phyloP scores from a whole-genome alignment of 345 rosid genomes.

The Citrus maxima region DNA sequence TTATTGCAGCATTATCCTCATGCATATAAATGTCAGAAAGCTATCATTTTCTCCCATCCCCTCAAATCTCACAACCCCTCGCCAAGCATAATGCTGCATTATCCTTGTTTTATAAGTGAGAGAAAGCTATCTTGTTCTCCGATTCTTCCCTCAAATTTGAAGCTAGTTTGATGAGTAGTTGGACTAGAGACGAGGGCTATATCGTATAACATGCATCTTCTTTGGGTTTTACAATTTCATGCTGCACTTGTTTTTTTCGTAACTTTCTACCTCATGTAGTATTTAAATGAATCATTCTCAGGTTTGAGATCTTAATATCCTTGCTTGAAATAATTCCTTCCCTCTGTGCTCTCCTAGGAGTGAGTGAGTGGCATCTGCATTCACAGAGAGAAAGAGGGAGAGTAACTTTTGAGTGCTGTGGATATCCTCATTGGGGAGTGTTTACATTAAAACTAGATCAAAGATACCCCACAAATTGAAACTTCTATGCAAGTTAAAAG shows the following conservation, averaged over 20 bases:
- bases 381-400: background rate
- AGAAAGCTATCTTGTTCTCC: background rate
- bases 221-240: background rate
- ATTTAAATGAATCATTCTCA: background rate
- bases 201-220: background rate
- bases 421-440: background rate
- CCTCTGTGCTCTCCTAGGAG: background rate
- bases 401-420: background rate
- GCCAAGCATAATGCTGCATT: background rate
- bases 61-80: background rate
- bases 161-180: background rate
- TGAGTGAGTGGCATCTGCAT: background rate
- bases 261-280: background rate
- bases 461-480: background rate
- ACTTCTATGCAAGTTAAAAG: background rate
- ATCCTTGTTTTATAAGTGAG: background rate
- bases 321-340: background rate
- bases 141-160: background rate
- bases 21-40: background rate
- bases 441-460: background rate
- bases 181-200: background rate
- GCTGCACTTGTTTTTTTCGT: background rate
- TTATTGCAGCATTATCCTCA: background rate
- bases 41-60: background rate
- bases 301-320: background rate